These are phyloP conservation scores for Murraya paniculata DNA, from an alignment of 345 rosid genomes.

Conservation along the genomic window DNA sequence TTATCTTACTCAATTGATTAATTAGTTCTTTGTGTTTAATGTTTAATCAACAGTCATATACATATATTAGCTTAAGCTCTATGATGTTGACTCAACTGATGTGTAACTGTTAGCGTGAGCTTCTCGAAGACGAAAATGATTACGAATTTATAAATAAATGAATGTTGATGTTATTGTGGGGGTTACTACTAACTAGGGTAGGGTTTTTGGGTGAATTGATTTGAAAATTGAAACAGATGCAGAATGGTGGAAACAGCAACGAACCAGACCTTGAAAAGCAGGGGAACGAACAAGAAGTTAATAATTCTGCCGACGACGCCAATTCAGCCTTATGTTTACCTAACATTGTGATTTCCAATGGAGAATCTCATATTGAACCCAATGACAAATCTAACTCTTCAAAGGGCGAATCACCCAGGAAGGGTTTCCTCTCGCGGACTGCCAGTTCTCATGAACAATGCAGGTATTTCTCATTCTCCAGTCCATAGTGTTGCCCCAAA, in stretches of 20 bases:
- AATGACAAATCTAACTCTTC: constrained; percentile 13
- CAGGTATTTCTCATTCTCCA: constrained; percentile 39
- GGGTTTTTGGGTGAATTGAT: not conserved
- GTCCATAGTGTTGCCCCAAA: too few species aligned
- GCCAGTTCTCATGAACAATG: constrained; percentile 72
- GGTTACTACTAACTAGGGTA: too few species aligned
- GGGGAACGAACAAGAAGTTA: constrained; percentile 25
- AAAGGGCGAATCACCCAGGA: constrained; percentile 35
- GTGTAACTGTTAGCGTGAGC: too few species aligned
- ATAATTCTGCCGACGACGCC: constrained; percentile 15
- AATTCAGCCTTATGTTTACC: constrained; percentile 16
- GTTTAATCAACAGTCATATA: too few species aligned
- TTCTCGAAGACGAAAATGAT: too few species aligned
- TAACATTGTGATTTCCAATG: constrained; percentile 48
- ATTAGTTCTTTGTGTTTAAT: too few species aligned
- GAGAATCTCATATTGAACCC: constrained; percentile 35
- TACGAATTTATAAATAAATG: too few species aligned
- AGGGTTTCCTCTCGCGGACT: constrained; percentile 50
- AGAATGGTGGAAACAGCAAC: constrained; percentile 27
- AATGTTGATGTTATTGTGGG: too few species aligned
- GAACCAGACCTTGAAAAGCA: constrained; percentile 52
- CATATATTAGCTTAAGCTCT: too few species aligned
- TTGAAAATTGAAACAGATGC: constrained; percentile 34
- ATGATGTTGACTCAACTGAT: too few species aligned
- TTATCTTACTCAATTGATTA: not conserved